These are phyloP conservation scores for Carex littledalei DNA, from an alignment of 176 grass and related monocot species.

Conservation along the genomic window DNA sequence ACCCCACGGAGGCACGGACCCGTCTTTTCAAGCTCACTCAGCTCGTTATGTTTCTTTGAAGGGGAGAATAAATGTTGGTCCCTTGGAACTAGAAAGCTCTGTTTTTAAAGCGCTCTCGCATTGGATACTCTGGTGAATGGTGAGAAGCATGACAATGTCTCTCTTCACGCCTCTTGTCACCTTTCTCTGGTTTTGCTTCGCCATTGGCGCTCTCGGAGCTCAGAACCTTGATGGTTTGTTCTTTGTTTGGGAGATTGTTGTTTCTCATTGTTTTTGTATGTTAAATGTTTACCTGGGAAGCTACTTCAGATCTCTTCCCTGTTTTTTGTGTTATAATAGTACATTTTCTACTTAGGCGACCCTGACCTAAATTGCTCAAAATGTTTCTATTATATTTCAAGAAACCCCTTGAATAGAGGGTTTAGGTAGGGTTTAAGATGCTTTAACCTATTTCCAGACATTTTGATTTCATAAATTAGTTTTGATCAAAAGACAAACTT, in stretches of 20 bases:
- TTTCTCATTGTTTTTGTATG: neutral
- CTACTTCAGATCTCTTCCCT: neutral
- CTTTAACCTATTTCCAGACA: neutral
- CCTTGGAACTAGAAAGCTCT: neutral
- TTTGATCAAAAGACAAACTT: neutral
- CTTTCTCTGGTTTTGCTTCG: slow-evolving; percentile 14
- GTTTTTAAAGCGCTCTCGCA: slow-evolving; percentile 4
- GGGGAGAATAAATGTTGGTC: slow-evolving; percentile 16
- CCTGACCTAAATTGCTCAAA: neutral
- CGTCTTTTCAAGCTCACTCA: neutral
- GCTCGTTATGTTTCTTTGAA: slow-evolving; percentile 1
- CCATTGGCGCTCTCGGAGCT: slow-evolving; percentile 13
- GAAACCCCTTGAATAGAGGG: neutral
- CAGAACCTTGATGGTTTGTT: slow-evolving; percentile 29
- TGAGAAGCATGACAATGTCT: neutral
- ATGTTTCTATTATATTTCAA: neutral
- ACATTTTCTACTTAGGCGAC: neutral
- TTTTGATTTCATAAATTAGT: neutral
- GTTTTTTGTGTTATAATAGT: neutral
- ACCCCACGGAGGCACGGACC: neutral
- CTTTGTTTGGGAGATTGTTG: neutral
- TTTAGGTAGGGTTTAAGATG: slow-evolving; percentile 2
- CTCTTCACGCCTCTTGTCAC: neutral
- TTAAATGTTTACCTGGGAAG: neutral
- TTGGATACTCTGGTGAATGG: slow-evolving; percentile 4